A percentile compares a stretch with the other conserved stretches of the same genome.
Evolutionary conservation across 345 rosid genomes (phyloP).

Genomic region (Gossypium turneri): DNA sequence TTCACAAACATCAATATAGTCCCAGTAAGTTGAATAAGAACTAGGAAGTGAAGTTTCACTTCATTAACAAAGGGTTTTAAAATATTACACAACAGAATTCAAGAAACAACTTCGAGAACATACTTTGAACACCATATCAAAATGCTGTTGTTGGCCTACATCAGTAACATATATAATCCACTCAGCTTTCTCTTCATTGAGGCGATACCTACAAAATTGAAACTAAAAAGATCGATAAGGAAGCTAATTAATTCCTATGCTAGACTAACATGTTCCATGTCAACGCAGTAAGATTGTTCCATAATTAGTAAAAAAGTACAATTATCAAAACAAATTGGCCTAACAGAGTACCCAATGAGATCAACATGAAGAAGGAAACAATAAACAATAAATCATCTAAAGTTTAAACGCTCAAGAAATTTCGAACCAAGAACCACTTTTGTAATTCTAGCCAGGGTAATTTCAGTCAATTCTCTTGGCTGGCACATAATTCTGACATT

Average conservation of each 20-base stretch:
- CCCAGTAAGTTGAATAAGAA: not conserved
- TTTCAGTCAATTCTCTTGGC: not conserved
- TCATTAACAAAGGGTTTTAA: not conserved
- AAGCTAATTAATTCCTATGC: not conserved
- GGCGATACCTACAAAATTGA: conserved; percentile 67
- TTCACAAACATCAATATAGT: conserved; percentile 1
- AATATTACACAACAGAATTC: conserved; percentile 5
- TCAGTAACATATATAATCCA: conserved; percentile 96
- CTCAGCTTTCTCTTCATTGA: conserved; percentile 88
- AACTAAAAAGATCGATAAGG: not conserved
- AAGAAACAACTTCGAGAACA: conserved; percentile 20
- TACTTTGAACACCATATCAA: conserved; percentile 87
- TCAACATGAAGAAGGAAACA: not conserved
- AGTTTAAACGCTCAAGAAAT: not conserved
- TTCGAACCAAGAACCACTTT: not conserved
- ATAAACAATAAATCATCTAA: not conserved
- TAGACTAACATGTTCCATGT: not conserved
- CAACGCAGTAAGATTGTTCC: not conserved
- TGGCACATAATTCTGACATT: not conserved
- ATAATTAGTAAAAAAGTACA: not conserved
- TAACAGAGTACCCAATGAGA: not conserved
- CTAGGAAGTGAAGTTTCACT: not conserved
- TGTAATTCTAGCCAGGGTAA: not conserved
- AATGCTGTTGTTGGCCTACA: conserved; percentile 96
- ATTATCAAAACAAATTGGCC: not conserved